Evolutionary conservation across 2,329 filamentous ascomycete genomes (phyloP).

Genomic region (Fusarium lyarnte): DNA sequence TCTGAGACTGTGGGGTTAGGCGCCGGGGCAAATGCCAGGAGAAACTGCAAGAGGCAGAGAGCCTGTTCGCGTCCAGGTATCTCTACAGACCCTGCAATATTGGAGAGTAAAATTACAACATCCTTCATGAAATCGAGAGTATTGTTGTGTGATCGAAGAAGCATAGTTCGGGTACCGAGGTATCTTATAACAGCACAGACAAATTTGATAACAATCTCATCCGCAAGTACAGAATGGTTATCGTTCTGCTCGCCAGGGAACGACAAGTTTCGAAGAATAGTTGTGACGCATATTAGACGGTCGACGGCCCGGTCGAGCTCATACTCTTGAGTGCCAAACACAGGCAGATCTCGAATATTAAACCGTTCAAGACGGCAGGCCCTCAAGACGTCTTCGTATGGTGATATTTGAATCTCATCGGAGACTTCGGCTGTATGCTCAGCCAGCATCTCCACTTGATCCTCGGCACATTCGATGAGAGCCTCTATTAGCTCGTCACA

Average conservation of each 20-base stretch:
- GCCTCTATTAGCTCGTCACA: conserved; percentile 92
- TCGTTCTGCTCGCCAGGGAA: conserved; percentile 70
- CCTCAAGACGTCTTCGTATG: conserved; percentile 89
- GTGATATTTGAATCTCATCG: conserved; percentile 81
- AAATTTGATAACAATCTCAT: conserved; percentile 82
- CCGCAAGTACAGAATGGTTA: conserved; percentile 80
- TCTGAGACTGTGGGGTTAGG: conserved; percentile 70
- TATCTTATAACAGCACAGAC: conserved; percentile 85
- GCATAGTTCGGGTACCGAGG: conserved; percentile 87
- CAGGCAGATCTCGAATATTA: conserved; percentile 74
- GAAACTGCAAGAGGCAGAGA: conserved; percentile 84
- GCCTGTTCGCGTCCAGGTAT: conserved; percentile 89
- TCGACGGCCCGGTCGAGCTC: conserved; percentile 88
- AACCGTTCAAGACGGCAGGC: conserved; percentile 80
- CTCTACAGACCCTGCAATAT: conserved; percentile 82
- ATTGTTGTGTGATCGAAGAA: conserved; percentile 83
- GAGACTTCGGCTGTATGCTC: conserved; percentile 87
- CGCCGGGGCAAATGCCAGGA: conserved; percentile 87
- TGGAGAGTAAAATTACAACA: conserved; percentile 86
- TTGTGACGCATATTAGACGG: conserved; percentile 87
- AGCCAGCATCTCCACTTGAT: conserved; percentile 84
- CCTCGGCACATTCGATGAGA: conserved; percentile 89
- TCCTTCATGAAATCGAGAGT: conserved; percentile 98
- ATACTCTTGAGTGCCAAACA: conserved; percentile 80
- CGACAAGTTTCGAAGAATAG: conserved; percentile 90